Evolutionary conservation across 1,139 yeast genomes (phyloP).

Genomic region (Blastobotrys capitulatus): DNA sequence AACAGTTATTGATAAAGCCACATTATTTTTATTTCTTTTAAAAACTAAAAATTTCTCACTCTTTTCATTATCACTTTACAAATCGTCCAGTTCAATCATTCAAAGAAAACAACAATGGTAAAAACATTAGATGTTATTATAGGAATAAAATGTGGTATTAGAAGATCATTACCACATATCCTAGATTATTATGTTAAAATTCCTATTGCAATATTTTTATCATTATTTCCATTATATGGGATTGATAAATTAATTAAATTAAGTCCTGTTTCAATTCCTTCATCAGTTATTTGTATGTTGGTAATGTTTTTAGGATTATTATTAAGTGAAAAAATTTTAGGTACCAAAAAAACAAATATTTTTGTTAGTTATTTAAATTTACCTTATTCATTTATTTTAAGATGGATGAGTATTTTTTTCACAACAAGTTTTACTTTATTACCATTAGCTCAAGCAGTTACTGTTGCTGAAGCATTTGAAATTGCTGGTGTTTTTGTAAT

Average conservation of each 20-base stretch:
- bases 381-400: conserved; percentile 61
- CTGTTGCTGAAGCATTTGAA: conserved; percentile 62
- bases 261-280: conserved; percentile 58
- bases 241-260: conserved; percentile 49
- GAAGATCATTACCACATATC: conserved; percentile 7
- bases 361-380: conserved; percentile 49
- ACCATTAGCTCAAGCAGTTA: conserved; percentile 59
- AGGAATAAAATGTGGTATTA: conserved; percentile 4
- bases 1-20: no score
- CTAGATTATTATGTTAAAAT: conserved; percentile 14
- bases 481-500: conserved; percentile 68
- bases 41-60: no score
- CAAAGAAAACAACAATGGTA: no score
- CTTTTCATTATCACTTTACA: no score
- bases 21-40: no score
- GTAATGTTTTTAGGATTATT: conserved; percentile 49
- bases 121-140: not conserved
- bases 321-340: conserved; percentile 33
- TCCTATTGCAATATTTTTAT: conserved; percentile 22
- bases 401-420: conserved; percentile 77
- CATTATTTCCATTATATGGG: conserved; percentile 52
- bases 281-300: conserved; percentile 73
- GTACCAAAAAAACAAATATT: conserved; percentile 38
- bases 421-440: conserved; percentile 70
- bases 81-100: no score